Percentiles rank a stretch among this genome's conserved stretches.
phyloP scores from a whole-genome alignment of 768 basidiomycete genomes.

The Boletus barrowsii region DNA sequence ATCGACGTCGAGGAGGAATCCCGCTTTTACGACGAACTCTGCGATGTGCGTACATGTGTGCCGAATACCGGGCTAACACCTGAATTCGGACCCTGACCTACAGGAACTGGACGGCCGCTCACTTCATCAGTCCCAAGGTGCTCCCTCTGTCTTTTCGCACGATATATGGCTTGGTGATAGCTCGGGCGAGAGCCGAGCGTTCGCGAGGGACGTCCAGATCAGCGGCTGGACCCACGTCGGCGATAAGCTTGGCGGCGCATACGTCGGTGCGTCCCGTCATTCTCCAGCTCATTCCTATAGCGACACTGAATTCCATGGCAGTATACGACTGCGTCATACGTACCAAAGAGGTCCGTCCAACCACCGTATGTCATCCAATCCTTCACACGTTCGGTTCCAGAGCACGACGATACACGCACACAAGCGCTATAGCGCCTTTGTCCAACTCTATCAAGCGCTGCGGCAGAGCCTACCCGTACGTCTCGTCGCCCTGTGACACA shows the following conservation, averaged over 20 bases:
- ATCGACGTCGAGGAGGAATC: conserved; percentile 73
- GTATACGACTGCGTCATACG: conserved; percentile 71
- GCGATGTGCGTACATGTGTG: conserved; percentile 34
- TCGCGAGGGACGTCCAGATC: conserved; percentile 64
- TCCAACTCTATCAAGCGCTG: conserved; percentile 47
- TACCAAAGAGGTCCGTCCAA: conserved; percentile 49
- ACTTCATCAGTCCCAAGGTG: conserved; percentile 27
- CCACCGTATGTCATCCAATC: too few species aligned
- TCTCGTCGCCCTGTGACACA: background rate
- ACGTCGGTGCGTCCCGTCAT: conserved; percentile 47
- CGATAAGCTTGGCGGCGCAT: conserved; percentile 59
- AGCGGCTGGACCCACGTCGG: conserved; percentile 73
- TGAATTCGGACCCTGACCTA: background rate
- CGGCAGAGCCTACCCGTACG: conserved; percentile 52
- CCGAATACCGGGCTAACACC: background rate
- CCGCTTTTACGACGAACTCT: conserved; percentile 62
- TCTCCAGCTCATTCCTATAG: background rate
- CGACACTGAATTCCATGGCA: conserved; percentile 10
- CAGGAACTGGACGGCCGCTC: conserved; percentile 24
- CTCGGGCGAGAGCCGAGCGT: conserved; percentile 48
- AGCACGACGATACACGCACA: conserved; percentile 62
- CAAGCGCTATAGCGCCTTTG: conserved; percentile 68
- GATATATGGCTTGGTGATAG: conserved; percentile 73
- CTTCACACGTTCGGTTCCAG: conserved; percentile 22
- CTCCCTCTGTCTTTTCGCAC: conserved; percentile 59